phyloP scores from a whole-genome alignment of 78 protist species.

The Dictyostelium brefeldianum region DNA sequence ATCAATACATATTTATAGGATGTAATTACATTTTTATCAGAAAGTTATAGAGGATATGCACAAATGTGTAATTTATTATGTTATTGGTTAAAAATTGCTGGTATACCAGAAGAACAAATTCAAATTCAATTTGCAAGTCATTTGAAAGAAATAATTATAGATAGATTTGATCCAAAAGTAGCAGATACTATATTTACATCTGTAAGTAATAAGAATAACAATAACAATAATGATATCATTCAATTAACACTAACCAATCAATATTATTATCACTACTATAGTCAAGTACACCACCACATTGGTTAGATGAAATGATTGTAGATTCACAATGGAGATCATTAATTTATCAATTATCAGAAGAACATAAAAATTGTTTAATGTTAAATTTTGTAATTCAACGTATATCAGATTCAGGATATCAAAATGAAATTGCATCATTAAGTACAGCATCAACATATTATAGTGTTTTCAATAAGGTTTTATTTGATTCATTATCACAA shows the following conservation, averaged over 20 bases:
- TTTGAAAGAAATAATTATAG: slow-evolving; percentile 58
- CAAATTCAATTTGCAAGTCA: slow-evolving; percentile 31
- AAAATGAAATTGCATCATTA: slow-evolving; percentile 78
- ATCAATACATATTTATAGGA: not conserved
- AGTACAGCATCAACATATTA: slow-evolving; percentile 80
- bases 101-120: slow-evolving; percentile 26
- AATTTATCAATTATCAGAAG: slow-evolving; percentile 73
- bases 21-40: slow-evolving; percentile 70
- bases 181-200: slow-evolving; percentile 81
- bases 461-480: slow-evolving; percentile 77
- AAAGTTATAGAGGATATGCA: slow-evolving; percentile 79
- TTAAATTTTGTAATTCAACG: slow-evolving; percentile 76
- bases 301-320: slow-evolving; percentile 77
- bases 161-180: slow-evolving; percentile 68
- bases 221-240: no score
- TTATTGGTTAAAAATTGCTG: slow-evolving; percentile 45
- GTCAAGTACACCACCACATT: slow-evolving; percentile 63
- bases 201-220: slow-evolving; percentile 15
- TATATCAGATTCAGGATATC: slow-evolving; percentile 83
- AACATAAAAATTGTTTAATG: slow-evolving; percentile 75
- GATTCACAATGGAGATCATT: slow-evolving; percentile 70
- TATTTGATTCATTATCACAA: slow-evolving; percentile 48
- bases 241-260: no score
- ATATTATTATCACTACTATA: not conserved
- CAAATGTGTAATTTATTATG: slow-evolving; percentile 76